Base-by-base conservation (phyloP, 441 rosid species). In the Rhodomyrtus psidioides region DNA sequence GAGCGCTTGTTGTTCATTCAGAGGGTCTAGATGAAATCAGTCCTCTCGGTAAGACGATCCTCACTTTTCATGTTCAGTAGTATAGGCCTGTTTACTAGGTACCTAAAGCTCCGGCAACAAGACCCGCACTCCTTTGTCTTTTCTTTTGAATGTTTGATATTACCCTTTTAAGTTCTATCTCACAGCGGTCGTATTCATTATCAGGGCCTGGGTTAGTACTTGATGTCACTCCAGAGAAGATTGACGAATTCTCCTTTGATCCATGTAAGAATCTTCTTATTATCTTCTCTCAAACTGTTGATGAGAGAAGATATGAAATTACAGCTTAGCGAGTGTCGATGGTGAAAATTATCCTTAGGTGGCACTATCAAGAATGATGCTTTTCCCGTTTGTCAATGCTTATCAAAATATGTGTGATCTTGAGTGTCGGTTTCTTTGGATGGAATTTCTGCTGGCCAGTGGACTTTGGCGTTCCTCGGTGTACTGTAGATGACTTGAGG, bases 11-110 rank as follows among this genome's bases (percentile, higher is more conserved):
- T 87, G 99, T 95, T 87, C 99, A 96, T 89, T 97, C 98, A 28
- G 96, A 92, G 88, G 99, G 99, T 84, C 90, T 97, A 83, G 99
- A 96, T 88, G 99, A 97, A 93, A 97, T 97, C 91, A 97, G 98
- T 90, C 98, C 99, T 30, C 93, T 95, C 4, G 98, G 99, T 95
- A 90, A 88, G 91, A 30, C 88, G 27, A 51, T 56, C 84, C 84
- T 82, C 19, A 82, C 87, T 70, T 83, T 62, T 51, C 86, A 6
- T 14, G 82, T 28, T 75, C 82, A 49, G 84, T 85, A 55, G n/a
- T 70, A 13, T 87, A 34, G 44, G n/a, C 21, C 53, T 46, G 34
- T 57, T 12, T 23, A 15, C 15, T 49, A 5, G 26, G 34, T 75
- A 55, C 58, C 55, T 28, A 34, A 82, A 53, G 46, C 6, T 82